Base-by-base conservation (phyloP, 2,329 filamentous ascomycete genomes). In the Pleomassaria siparia region DNA sequence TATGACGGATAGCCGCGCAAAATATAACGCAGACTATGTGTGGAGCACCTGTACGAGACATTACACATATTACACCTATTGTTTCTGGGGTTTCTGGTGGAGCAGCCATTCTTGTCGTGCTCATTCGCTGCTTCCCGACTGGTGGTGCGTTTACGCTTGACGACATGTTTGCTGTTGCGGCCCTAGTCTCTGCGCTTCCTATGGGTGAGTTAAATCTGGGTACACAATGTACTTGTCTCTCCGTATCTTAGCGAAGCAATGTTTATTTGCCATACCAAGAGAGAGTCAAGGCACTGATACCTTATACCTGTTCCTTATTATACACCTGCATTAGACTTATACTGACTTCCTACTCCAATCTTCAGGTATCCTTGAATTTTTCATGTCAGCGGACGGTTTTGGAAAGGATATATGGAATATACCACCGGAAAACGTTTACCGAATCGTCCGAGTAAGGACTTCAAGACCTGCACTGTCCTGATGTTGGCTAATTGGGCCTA, bases 371-470 rank as follows among this genome's bases (percentile, higher is more conserved):
- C 26, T 58, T 12, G 39, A 58, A 26, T 54, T 55, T 13, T 29
- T 48, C 10, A 51, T 47, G 33, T 43, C 46, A 11, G 15, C 29
- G 9, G 36, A 51, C 2, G 78, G 78, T 0, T 62, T 80, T 12
- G 76, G 78, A 2, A 70, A 62, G n/a, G 78, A 81, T 42, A 68
- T 79, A 15, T 81, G 78, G 77, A 76, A 74, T 0, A 49, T 81
- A 3, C 47, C 64, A 0, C 53, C 64, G 0, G 56, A 67, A 0
- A 58, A 71, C 15, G 71, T 82, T 32, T 75, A 71, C n/a, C 53
- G 55, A 0, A 76, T 81, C 18, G 56, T 68, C 12, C 42, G 41
- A 12, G 49, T 44, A 15, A 33, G 41, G 15, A 25, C 37, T 37
- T 48, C 29, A n/a, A 2, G 6, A 35, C 9, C n/a, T 43, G 4